These are phyloP conservation scores for Amphirosellinia nigrospora DNA, from an alignment of 495 filamentous ascomycete genomes.

Conservation along the genomic window DNA sequence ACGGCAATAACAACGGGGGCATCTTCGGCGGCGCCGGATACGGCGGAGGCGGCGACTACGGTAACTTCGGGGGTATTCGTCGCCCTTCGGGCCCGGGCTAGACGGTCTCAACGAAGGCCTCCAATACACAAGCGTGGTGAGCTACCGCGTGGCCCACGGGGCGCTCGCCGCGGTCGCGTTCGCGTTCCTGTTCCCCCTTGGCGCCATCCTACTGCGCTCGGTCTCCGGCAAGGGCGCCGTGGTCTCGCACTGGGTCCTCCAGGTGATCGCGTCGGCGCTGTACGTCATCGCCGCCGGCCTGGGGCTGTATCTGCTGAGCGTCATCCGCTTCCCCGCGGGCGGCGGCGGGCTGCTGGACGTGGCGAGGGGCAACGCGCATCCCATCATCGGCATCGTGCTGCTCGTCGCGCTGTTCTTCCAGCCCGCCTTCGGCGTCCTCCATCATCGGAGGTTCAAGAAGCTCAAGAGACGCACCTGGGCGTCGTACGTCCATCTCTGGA, in stretches of 20 bases:
- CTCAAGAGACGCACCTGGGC: slow-evolving; percentile 53
- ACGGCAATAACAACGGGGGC: background rate
- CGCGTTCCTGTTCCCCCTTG: slow-evolving; percentile 59
- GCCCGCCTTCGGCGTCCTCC: slow-evolving; percentile 64
- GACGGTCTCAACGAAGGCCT: slow-evolving; percentile 33
- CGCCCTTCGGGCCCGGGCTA: slow-evolving; percentile 25
- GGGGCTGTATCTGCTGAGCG: slow-evolving; percentile 58
- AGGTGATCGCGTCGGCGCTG: slow-evolving; percentile 58
- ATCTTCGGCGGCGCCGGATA: background rate
- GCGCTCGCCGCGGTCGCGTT: slow-evolving; percentile 52
- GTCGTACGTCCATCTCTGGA: slow-evolving; percentile 68
- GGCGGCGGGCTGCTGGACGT: slow-evolving; percentile 37
- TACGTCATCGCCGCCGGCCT: slow-evolving; percentile 62
- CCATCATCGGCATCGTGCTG: slow-evolving; percentile 66
- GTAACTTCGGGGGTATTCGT: background rate
- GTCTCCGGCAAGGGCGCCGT: slow-evolving; percentile 43
- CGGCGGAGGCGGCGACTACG: slow-evolving; percentile 1
- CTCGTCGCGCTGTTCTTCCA: slow-evolving; percentile 61
- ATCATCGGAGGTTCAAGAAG: slow-evolving; percentile 63
- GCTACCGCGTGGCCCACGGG: slow-evolving; percentile 47
- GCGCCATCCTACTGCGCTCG: slow-evolving; percentile 60
- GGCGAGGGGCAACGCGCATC: slow-evolving; percentile 45
- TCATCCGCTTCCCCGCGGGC: slow-evolving; percentile 34
- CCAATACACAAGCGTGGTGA: slow-evolving; percentile 11
- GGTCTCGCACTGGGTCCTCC: slow-evolving; percentile 59